A percentile compares a stretch with the other conserved stretches of the same genome.
Evolutionary conservation across 2,329 filamentous ascomycete species (phyloP).

Genomic region (Colletotrichum limetticola): DNA sequence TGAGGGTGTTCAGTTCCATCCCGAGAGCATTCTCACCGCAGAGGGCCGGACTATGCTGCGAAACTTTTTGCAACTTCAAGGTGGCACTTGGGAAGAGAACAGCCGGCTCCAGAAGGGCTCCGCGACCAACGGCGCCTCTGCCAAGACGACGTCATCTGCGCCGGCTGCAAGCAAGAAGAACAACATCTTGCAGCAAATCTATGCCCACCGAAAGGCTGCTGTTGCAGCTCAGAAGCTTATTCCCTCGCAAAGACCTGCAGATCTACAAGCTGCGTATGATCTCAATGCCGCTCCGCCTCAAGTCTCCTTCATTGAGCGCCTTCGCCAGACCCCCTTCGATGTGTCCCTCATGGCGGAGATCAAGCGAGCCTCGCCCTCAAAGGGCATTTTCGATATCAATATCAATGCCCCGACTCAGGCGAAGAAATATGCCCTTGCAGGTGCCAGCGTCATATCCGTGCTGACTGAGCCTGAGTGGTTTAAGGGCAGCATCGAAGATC

Average conservation of each 20-base stretch:
- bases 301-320: conserved; percentile 80
- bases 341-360: conserved; percentile 97
- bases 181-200: conserved; percentile 93
- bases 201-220: conserved; percentile 79
- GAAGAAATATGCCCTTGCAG: conserved; percentile 89
- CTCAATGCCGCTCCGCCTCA: conserved; percentile 86
- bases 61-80: conserved; percentile 89
- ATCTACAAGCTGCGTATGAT: conserved; percentile 88
- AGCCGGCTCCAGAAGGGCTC: conserved; percentile 62
- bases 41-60: conserved; percentile 89
- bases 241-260: conserved; percentile 83
- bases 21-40: conserved; percentile 94
- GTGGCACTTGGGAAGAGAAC: conserved; percentile 92
- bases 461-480: conserved; percentile 99
- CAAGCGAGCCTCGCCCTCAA: conserved; percentile 95
- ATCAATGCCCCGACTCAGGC: conserved; percentile 92
- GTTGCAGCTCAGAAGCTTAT: conserved; percentile 86
- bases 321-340: conserved; percentile 86
- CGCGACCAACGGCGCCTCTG: conserved; percentile 40
- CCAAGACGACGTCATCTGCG: conserved; percentile 40
- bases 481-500: conserved; percentile 95
- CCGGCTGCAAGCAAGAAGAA: conserved; percentile 67
- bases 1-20: conserved; percentile 98
- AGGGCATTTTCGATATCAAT: conserved; percentile 90
- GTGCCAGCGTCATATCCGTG: conserved; percentile 98